Base-by-base conservation (phyloP, 768 basidiomycete species). In the Leccinum olivaceopallidum region DNA sequence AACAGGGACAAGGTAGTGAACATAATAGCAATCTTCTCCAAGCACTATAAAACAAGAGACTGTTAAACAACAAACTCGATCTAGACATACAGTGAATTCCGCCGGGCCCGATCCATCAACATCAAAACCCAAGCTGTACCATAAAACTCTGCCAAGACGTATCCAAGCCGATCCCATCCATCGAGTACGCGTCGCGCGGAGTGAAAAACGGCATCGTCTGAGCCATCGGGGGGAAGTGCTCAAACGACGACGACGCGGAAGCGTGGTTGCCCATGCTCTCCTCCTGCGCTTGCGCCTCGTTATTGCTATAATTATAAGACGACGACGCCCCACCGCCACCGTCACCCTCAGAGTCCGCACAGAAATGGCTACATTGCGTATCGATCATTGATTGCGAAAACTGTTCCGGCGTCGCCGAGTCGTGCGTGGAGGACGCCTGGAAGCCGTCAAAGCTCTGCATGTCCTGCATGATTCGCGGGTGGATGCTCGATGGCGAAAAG, bases 131-230 rank as follows among this genome's bases (percentile, higher is more conserved):
- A 49, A 90, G 76, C 64, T 89, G 88, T 69, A 88, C 85, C 49
- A 87, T 83, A 49, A 90, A 85, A 61, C 78, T 81, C 68, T 84
- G 82, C 87, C 87, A 90, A 1, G 85, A 81, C 18, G 85, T 74
- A 67, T 89, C 85, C 57, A 88, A 64, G 32, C 78, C 76, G 2
- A 78, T 77, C 14, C 77, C 65, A 44, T 65, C 65, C 8, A 26
- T 7, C 14, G 58, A 36, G 12, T 47, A 58, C 51, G 56, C 55
- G 47, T 49, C 64, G 22, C 62, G 48, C 3, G 30, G 30, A n/a
- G 42, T 44, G 5, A 44, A 44, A n/a, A 44, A 44, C 9, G 42
- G 42, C 42, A 44, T 44, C n/a, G 42, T 44, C 42, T 44, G 42
- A 44, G n/a, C 42, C 42, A 44, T n/a, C 42, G 42, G 42, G 42